Conservation (phyloP, 441 rosid species). For the Pelargonium fulgidum region DNA sequence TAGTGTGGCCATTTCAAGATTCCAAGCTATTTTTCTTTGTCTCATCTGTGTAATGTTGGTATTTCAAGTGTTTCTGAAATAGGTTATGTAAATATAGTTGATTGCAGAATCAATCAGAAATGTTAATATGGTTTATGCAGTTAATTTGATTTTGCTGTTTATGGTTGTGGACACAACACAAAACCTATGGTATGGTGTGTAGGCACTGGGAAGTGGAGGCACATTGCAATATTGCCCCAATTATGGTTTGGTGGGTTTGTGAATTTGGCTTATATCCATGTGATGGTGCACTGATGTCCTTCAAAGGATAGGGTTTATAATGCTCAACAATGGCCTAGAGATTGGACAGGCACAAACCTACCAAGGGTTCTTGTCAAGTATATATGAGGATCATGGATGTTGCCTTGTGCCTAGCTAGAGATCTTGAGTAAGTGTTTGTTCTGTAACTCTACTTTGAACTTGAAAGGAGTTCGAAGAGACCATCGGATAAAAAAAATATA, state of each 20-base stretch:
- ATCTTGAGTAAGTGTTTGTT: too few species aligned
- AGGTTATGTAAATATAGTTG: background rate
- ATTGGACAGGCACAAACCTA: conserved; percentile 7
- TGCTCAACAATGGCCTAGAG: background rate
- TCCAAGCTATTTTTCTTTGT: background rate
- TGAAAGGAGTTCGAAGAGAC: too few species aligned
- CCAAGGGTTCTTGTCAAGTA: background rate
- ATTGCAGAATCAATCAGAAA: conserved; percentile 1
- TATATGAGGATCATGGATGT: background rate
- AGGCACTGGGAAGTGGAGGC: too few species aligned
- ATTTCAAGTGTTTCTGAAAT: too few species aligned
- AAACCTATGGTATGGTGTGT: too few species aligned
- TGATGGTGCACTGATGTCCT: background rate
- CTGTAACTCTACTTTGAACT: too few species aligned
- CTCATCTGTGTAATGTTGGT: too few species aligned
- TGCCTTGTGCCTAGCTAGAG: too few species aligned
- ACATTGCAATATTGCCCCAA: too few species aligned
- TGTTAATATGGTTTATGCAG: background rate
- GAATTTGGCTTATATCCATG: background rate
- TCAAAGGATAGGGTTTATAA: background rate
- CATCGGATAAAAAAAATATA: too few species aligned
- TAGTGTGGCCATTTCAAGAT: background rate
- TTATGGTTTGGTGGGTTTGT: background rate
- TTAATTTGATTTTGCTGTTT: background rate
- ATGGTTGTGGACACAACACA: too few species aligned